Base-by-base conservation (phyloP, 192 early-diverging fungal species). In the Dimargaris xerosporica region DNA sequence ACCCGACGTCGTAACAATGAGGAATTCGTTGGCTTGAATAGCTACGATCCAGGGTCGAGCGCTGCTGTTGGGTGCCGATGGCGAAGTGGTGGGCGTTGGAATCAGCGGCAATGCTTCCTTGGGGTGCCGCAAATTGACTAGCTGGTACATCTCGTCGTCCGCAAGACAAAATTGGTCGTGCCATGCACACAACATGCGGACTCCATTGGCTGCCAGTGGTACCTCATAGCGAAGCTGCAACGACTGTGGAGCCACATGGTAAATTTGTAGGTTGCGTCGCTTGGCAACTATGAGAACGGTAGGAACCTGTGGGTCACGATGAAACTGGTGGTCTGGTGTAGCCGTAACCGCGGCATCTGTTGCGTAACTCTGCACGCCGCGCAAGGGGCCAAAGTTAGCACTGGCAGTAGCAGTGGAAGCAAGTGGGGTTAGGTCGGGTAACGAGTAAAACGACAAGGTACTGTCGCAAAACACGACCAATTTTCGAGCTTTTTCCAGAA, bases 401-500 rank as follows among this genome's bases (percentile, higher is more conserved):
- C n/a, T n/a, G n/a, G n/a, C n/a, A n/a, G n/a, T n/a, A 6, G 28
- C 19, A 1, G 56, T 15, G 13, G 39, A 7, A 1, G 56, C 23
- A 19, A 59, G 17, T 7, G 56, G 56, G 31, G 56, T 42, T 15
- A 59, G 41, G 41, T 59, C 56, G 2, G 56, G 56, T 0, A 59
- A 23, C 7, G 56, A 59, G 41, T 41, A 41, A 29, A 42, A 59
- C 30, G 31, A 42, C 17, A 59, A 19, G 39, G 56, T 59, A 41
- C 23, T 29, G 19, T 59, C 56, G 56, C 56, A 39, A 41, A 59
- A 59, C 16, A 59, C 56, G 1, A 59, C 6, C 19, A 59, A 16
- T 29, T 29, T 59, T 19, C 41, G 30, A 16, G 19, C 19, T 3
- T 11, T 23, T 10, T 28, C 2, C 31, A 59, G 23, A 6, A 59